Percentiles rank a stretch among this genome's conserved stretches.
phyloP scores from a whole-genome alignment of 2,329 filamentous ascomycete genomes.

The Neopestalotiopsis rosae region DNA sequence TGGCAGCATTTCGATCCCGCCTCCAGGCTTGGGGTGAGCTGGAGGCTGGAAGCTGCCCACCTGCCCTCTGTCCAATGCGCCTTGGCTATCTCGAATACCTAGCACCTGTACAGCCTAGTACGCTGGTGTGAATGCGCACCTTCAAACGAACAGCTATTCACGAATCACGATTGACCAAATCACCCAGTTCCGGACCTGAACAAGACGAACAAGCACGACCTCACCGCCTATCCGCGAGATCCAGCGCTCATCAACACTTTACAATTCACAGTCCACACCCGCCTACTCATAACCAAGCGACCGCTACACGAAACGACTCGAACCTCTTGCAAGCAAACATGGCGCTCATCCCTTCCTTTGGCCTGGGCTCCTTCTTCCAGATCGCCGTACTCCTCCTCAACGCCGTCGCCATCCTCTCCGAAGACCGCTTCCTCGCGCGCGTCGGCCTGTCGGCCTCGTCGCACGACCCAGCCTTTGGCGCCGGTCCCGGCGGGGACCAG shows the following conservation, averaged over 20 bases:
- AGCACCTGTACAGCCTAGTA: not conserved
- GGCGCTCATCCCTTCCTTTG: slow-evolving; percentile 73
- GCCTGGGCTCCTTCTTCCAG: slow-evolving; percentile 64
- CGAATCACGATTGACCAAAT: not conserved
- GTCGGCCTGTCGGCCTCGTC: slow-evolving; percentile 80
- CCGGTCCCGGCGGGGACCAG: slow-evolving; percentile 63
- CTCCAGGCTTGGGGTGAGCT: not conserved
- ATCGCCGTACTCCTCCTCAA: slow-evolving; percentile 81
- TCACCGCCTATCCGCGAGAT: not conserved
- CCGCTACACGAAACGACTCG: not conserved
- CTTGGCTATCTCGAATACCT: slow-evolving; percentile 2
- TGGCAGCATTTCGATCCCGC: not conserved
- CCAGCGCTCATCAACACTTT: not conserved
- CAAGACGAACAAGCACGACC: not conserved
- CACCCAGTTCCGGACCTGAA: not conserved
- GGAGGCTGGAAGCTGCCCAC: not conserved
- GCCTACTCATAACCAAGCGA: not conserved
- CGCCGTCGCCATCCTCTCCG: slow-evolving; percentile 89
- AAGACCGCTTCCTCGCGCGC: slow-evolving; percentile 90
- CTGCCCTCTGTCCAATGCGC: not conserved
- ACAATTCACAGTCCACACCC: not conserved
- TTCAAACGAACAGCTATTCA: slow-evolving; percentile 1
- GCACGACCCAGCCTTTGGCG: slow-evolving; percentile 80
- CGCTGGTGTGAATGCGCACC: not conserved
- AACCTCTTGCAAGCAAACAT: slow-evolving; percentile 49